Percentiles rank a stretch among this genome's conserved stretches.
phyloP scores from a whole-genome alignment of 331 rosid species.

The Saraca asoca region DNA sequence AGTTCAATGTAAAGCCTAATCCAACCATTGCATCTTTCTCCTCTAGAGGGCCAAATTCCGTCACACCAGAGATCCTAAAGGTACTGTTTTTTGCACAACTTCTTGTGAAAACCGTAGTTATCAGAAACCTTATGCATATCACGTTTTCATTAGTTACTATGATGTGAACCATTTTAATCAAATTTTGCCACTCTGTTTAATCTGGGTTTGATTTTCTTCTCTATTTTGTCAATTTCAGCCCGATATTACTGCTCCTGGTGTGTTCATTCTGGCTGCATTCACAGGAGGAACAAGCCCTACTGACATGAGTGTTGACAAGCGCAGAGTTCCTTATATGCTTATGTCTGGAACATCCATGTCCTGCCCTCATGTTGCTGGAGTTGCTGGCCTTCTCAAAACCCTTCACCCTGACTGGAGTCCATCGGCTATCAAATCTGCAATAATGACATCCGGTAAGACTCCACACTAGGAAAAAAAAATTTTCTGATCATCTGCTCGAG shows the following conservation, averaged over 20 bases:
- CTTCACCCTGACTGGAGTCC: conserved; percentile 70
- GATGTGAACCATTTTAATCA: too few species aligned
- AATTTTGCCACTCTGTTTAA: too few species aligned
- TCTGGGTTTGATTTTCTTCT: too few species aligned
- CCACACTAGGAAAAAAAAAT: too few species aligned
- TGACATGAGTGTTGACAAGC: conserved; percentile 34
- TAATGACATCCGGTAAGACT: conserved; percentile 60
- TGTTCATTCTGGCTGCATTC: conserved; percentile 65
- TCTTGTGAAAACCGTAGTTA: too few species aligned
- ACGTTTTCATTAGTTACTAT: too few species aligned
- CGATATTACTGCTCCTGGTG: conserved; percentile 82
- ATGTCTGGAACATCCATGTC: conserved; percentile 87
- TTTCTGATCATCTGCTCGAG: too few species aligned
- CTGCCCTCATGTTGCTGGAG: conserved; percentile 74
- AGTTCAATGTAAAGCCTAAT: conserved; percentile 48
- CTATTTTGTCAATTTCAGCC: conserved; percentile 46
- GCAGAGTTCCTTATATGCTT: conserved; percentile 45
- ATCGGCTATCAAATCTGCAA: conserved; percentile 63
- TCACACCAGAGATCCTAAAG: conserved; percentile 59
- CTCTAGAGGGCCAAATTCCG: conserved; percentile 60
- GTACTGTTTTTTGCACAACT: conserved; percentile 20
- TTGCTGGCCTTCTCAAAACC: conserved; percentile 66
- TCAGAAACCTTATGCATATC: too few species aligned
- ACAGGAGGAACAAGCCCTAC: conserved; percentile 47
- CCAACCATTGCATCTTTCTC: conserved; percentile 75